Evolutionary conservation across 1,284 basidiomycete genomes (phyloP), one percentile per base, ranked within the genome.

Genomic region (Testicularia cyperi): DNA sequence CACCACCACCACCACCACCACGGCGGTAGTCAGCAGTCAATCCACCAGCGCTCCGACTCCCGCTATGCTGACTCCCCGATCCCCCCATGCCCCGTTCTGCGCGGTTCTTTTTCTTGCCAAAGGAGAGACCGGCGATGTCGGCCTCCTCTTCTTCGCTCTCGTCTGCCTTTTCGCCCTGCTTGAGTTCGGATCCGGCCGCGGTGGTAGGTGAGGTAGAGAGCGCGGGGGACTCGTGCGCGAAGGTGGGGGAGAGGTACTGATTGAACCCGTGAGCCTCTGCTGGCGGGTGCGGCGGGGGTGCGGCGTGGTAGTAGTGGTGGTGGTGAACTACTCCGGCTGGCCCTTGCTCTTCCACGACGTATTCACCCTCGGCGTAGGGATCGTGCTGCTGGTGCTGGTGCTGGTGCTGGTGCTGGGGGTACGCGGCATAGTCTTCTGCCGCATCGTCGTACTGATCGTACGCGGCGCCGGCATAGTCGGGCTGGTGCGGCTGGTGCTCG

Each of bases 251-350:
- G 9, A 16, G 30, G 15, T 31, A 31, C 30, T 16, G 9, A 8
- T 8, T 20, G 18, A 8, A 20, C 10, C 33, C 22, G 16, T 35
- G 31, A 6, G 22, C 26, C 10, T n/a, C 26, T 2, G 38, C 28
- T 18, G 49, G 34, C 10, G 53, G 10, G 15, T n/a, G n/a, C n/a
- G n/a, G n/a, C n/a, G n/a, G n/a, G 22, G 38, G 37, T 26, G 26
- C 42, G 23, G 30, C 21, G 37, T 68, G 58, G 26, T 70, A 70
- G 56, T 70, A 68, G 41, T 70, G 65, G 33, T 70, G 68, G 21
- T 70, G 68, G 33, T 66, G 63, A 6, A 70, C 58, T 20, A 67
- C 60, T 19, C 49, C 41, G n/a, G 44, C 57, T 18, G 41, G 38
- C 5, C 38, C 51, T 2, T 29, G 45, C 39, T 64, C 54, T 44